A percentile compares a stretch with the other conserved stretches of the same genome.
Evolutionary conservation across 1,139 yeast genomes (phyloP).

Genomic region (Hyphopichia wangnamkhiaoensis): DNA sequence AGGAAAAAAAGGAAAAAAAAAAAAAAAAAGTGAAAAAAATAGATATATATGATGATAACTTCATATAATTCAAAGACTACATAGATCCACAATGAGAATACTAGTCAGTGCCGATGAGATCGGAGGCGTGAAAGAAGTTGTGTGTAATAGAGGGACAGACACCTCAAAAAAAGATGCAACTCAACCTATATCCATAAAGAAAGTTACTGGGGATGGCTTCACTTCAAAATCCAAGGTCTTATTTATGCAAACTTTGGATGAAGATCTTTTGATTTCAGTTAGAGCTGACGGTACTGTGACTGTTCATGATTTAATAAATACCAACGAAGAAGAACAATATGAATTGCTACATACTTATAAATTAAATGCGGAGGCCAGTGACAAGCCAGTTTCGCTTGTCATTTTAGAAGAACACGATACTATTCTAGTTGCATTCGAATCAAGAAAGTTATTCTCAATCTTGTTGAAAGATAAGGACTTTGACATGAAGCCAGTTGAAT

Average conservation of each 20-base stretch:
- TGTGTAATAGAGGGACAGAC: slow-evolving; percentile 63
- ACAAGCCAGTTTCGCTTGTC: slow-evolving; percentile 36
- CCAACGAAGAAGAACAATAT: slow-evolving; percentile 19
- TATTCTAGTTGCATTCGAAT: slow-evolving; percentile 43
- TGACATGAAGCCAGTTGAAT: slow-evolving; percentile 29
- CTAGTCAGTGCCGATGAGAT: slow-evolving; percentile 58
- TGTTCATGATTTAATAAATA: slow-evolving; percentile 31
- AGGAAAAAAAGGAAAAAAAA: not conserved
- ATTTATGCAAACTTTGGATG: slow-evolving; percentile 27
- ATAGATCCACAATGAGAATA: slow-evolving; percentile 41
- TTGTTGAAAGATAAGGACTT: slow-evolving; percentile 28
- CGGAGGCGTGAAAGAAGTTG: slow-evolving; percentile 57
- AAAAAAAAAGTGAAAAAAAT: too few relatives aligned
- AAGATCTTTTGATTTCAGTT: slow-evolving; percentile 39
- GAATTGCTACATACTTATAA: slow-evolving; percentile 28
- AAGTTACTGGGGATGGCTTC: slow-evolving; percentile 34
- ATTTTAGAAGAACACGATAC: slow-evolving; percentile 30
- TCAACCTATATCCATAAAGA: slow-evolving; percentile 52
- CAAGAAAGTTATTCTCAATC: slow-evolving; percentile 52
- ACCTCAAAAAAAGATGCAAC: slow-evolving; percentile 61
- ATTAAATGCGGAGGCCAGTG: slow-evolving; percentile 23
- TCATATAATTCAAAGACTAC: not conserved
- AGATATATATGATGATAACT: not conserved
- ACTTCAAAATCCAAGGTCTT: slow-evolving; percentile 28
- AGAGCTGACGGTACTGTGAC: slow-evolving; percentile 45